Percentiles rank a stretch among this genome's conserved stretches.
These are phyloP conservation scores for Fusarium clavum DNA, from an alignment of 2,329 filamentous ascomycete genomes.

Conservation along the genomic window DNA sequence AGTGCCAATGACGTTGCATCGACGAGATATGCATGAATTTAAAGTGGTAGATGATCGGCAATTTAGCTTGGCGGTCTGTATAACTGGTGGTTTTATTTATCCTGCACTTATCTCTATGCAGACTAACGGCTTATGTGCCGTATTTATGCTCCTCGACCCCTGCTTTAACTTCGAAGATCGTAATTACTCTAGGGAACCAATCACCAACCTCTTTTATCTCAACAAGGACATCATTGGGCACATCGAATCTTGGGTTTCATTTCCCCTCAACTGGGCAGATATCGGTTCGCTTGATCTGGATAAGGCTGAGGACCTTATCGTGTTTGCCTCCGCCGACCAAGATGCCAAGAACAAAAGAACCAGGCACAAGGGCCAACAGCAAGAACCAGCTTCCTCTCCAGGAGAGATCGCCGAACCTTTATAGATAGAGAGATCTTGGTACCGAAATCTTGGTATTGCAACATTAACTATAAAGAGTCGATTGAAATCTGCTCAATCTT, in stretches of 20 bases:
- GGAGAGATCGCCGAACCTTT: neutral
- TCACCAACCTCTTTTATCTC: neutral
- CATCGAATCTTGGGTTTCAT: neutral
- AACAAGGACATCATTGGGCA: neutral
- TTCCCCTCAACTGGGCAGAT: neutral
- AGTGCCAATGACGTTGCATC: neutral
- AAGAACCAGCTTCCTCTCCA: constrained; percentile 16
- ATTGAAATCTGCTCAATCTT: neutral
- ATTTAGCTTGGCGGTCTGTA: neutral
- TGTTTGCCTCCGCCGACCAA: neutral
- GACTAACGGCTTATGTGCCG: neutral
- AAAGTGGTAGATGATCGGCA: constrained; percentile 17
- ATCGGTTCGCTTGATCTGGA: neutral
- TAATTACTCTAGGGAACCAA: neutral
- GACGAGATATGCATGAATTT: constrained; percentile 8
- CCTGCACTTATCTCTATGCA: neutral
- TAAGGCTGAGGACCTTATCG: neutral
- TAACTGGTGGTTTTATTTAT: constrained; percentile 10
- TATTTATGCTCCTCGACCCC: neutral
- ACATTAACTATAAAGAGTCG: neutral
- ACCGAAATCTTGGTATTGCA: neutral
- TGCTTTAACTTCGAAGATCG: neutral
- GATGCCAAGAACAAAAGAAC: constrained; percentile 16
- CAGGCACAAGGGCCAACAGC: constrained; percentile 9
- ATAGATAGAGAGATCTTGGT: neutral